Evolutionary conservation across 192 early-diverging fungal genomes (phyloP).

Genomic region (Spinellus fusiger): DNA sequence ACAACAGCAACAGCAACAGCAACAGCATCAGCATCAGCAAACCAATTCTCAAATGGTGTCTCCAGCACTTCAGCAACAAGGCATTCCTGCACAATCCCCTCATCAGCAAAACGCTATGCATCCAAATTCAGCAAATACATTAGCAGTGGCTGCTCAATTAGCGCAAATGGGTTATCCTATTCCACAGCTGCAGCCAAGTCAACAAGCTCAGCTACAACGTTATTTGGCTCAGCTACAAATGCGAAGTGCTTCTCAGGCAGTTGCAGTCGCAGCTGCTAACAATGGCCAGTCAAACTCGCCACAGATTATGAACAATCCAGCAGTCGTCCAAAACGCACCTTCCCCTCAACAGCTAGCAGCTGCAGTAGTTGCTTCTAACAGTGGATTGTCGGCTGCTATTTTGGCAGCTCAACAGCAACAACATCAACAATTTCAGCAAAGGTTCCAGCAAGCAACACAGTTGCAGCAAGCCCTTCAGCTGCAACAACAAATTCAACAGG

Average conservation of each 20-base stretch:
- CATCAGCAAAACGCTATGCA: conserved; percentile 8
- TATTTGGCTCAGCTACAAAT: conserved; percentile 30
- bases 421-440: conserved; percentile 10
- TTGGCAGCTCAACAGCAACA: conserved; percentile 8
- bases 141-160: conserved; percentile 26
- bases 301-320: background rate
- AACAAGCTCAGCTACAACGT: conserved; percentile 30
- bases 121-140: background rate
- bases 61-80: background rate
- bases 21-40: conserved; percentile 7
- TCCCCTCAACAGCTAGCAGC: conserved; percentile 11
- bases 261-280: background rate
- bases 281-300: background rate
- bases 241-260: conserved; percentile 13
- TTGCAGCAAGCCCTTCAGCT: conserved; percentile 24
- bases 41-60: conserved; percentile 1
- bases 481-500: conserved; percentile 18
- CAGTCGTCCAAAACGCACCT: background rate
- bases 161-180: conserved; percentile 28
- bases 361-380: conserved; percentile 7
- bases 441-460: conserved; percentile 2
- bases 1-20: background rate
- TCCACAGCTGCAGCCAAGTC: conserved; percentile 8
- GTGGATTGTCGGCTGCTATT: conserved; percentile 6
- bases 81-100: background rate